Evolutionary conservation across 495 filamentous ascomycete species (phyloP), one percentile per base, ranked within the genome.

Genomic region (Monascus purpureus): DNA sequence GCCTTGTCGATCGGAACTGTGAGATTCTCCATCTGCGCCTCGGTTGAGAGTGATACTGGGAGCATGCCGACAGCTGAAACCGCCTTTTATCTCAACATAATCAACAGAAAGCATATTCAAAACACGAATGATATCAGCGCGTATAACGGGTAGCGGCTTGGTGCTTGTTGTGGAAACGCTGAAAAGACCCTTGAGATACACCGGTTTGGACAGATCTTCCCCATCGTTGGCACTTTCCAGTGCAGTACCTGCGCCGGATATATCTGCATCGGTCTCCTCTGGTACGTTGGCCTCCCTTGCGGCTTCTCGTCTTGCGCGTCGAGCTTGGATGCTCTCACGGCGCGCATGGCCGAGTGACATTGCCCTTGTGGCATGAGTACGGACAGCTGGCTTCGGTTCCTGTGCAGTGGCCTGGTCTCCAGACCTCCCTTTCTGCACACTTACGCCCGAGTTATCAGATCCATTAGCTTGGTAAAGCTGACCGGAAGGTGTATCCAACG

Each of bases 171-270:
- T 99, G 3, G 82, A 86, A 20, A 96, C 90, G 49, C 87, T 95
- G 63, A 99, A 99, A 15, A 99, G 73, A 14, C 90, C 90, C 53
- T 99, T 99, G 16, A 99, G 72, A 49, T 79, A 99, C 16, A 96
- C 90, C 1, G 92, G 92, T 47, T 93, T 96, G 67, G 43, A 81
- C 57, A 58, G 61, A 32, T 61, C 58, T 46, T 68, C 59, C 61
- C 67, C 37, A 53, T 69, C 42, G 60, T 58, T 49, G 65, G 60
- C 65, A 32, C 70, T 59, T 28, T 77, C 72, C 37, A 64, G 37
- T 13, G 63, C 62, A 28, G 58, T 65, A 6, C 59, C 61, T 31
- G 56, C 48, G 9, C 59, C 59, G 6, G 61, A 57, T n/a, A 63
- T 50, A 28, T 63, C 56, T 6, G 52, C 59, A 45, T 83, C 84